Evolutionary conservation across 148 eudicot genomes (phyloP), one percentile per base, ranked within the genome.

Genomic region (Diospyros lotus): DNA sequence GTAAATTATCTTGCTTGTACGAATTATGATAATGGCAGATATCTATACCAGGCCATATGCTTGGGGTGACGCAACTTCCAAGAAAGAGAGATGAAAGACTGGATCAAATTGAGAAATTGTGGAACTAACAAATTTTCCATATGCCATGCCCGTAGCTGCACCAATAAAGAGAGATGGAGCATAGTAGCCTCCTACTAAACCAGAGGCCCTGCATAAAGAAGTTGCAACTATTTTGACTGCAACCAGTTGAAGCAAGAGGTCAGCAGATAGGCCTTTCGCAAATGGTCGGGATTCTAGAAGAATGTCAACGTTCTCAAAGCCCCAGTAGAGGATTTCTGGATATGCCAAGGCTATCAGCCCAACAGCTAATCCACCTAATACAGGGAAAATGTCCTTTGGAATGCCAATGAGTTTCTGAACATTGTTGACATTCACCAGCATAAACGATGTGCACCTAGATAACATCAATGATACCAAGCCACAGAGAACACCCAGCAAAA

Each of bases 141-240:
- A 94, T 66, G 92, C 98, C 74, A 97, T 97, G 76, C 97, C 98
- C 66, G 92, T 94, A 73, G 98, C 98, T 79, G 98, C 97, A 82
- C 98, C 98, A 77, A 94, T 94, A 97, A 94, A 92, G 73, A 94
- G 87, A 81, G 96, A 92, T 63, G 98, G 98, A 42, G 97, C 98
- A 89, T 94, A 94, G 18, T 92, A 80, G 62, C 98, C 98, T 76
- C 98, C 97, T 60, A 89, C 97, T 79, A 94, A 96, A 70, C 98
- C 98, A 76, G 98, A 94, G 39, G 96, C 97, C 82, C 85, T 92
- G 80, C 98, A 94, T 68, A 94, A 78, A 77, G 97, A 87, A 14
- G 98, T 92, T 50, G 98, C 96, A 58, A 94, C 94, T 67, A 94
- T 96, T 84, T 94, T 94, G 46, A 97, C 97, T 15, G 98, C 94